These are phyloP conservation scores for Hygrophila difformis DNA, from an alignment of 257 asterid genomes.

Conservation along the genomic window DNA sequence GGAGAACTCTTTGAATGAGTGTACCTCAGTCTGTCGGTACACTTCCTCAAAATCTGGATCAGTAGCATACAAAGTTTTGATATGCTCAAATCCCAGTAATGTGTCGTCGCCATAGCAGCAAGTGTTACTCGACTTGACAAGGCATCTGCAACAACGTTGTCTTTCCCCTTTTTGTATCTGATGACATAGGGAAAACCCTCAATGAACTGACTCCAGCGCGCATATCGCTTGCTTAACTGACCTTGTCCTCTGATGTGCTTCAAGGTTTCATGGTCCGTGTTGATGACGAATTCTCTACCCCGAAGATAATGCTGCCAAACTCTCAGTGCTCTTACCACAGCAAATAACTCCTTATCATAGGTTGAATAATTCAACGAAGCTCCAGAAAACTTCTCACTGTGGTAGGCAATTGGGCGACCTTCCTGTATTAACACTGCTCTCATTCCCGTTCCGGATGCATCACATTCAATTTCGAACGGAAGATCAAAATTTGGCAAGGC, in stretches of 20 bases:
- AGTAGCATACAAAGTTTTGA: neutral
- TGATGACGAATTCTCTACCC: neutral
- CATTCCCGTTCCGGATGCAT: slow-evolving; percentile 2
- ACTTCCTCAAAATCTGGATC: neutral
- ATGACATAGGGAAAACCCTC: slow-evolving; percentile 2
- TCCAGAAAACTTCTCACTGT: neutral
- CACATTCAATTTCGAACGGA: slow-evolving; percentile 2
- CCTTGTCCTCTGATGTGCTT: neutral
- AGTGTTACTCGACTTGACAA: neutral
- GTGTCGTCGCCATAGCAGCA: neutral
- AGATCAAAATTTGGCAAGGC: neutral
- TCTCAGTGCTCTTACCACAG: neutral
- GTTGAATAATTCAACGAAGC: neutral
- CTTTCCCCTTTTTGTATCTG: slow-evolving; percentile 1
- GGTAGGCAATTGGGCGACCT: neutral
- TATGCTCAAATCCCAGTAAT: no score
- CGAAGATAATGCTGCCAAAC: neutral
- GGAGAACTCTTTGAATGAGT: neutral
- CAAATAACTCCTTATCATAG: slow-evolving; percentile 1
- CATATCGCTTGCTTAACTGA: no score
- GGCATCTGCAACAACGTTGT: neutral
- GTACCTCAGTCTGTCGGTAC: neutral
- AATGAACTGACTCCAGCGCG: neutral
- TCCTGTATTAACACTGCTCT: neutral
- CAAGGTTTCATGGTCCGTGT: neutral